Percentiles rank a stretch among this genome's conserved stretches.
Evolutionary conservation across 768 basidiomycete genomes (phyloP).

Genomic region (Coprinopsis cinerea): DNA sequence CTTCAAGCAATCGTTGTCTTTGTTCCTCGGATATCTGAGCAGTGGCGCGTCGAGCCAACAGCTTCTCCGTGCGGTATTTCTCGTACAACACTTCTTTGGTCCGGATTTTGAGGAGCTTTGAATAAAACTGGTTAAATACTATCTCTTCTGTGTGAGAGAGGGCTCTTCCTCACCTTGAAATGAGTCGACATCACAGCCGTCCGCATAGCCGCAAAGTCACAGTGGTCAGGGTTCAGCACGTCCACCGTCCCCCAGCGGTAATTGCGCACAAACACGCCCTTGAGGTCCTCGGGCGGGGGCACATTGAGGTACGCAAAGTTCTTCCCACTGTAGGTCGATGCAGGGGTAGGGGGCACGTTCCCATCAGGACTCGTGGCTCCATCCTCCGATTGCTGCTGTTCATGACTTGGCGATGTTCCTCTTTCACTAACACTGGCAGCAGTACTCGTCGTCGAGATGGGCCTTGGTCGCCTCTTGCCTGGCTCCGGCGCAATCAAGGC

Average conservation of each 20-base stretch:
- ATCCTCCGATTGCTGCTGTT: conserved; percentile 18
- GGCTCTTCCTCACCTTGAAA: conserved; percentile 54
- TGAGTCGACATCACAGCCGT: conserved; percentile 82
- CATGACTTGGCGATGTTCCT: conserved; percentile 17
- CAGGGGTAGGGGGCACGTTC: conserved; percentile 29
- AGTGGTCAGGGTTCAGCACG: conserved; percentile 80
- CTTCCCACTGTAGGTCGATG: conserved; percentile 29
- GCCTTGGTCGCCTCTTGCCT: conserved; percentile 29
- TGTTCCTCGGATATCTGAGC: conserved; percentile 72
- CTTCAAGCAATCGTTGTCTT: conserved; percentile 66
- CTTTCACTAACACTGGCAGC: conserved; percentile 28
- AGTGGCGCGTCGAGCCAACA: conserved; percentile 81
- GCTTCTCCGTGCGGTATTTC: conserved; percentile 86
- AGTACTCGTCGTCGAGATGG: conserved; percentile 29
- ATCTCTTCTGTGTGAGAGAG: background rate
- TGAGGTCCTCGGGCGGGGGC: conserved; percentile 56
- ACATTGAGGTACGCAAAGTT: conserved; percentile 39
- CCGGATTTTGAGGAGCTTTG: conserved; percentile 70
- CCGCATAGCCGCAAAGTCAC: conserved; percentile 81
- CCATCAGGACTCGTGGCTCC: conserved; percentile 22
- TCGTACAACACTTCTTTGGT: conserved; percentile 92
- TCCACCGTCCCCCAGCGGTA: conserved; percentile 89
- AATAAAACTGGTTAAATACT: conserved; percentile 2
- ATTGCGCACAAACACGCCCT: conserved; percentile 69
- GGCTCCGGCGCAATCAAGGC: conserved; percentile 74